Evolutionary conservation across 2,329 filamentous ascomycete genomes (phyloP).

Genomic region (Fusarium sambucinum): DNA sequence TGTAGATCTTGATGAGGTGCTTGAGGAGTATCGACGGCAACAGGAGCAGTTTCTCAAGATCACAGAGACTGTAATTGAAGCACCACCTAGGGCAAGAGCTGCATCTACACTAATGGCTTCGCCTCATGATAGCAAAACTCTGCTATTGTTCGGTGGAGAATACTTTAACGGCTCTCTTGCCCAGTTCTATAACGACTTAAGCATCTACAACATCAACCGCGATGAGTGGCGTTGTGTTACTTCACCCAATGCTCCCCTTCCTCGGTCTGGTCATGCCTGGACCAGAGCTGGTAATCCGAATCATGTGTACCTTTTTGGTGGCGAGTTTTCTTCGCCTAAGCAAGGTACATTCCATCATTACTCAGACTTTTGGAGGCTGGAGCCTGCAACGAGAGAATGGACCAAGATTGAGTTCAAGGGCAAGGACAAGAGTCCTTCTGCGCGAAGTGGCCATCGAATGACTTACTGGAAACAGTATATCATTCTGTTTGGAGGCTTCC

Average conservation of each 20-base stretch:
- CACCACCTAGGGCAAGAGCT: conserved; percentile 80
- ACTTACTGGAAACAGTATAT: conserved; percentile 98
- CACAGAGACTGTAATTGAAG: conserved; percentile 79
- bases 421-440: conserved; percentile 81
- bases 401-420: conserved; percentile 84
- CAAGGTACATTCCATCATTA: conserved; percentile 99
- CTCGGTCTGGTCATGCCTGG: conserved; percentile 94
- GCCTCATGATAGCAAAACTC: conserved; percentile 85
- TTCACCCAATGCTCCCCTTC: conserved; percentile 89
- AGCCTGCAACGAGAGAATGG: conserved; percentile 89
- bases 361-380: conserved; percentile 96
- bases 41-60: conserved; percentile 96
- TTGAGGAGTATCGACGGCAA: conserved; percentile 91
- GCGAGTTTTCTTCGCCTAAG: conserved; percentile 96
- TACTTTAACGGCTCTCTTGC: conserved; percentile 94
- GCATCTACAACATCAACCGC: conserved; percentile 80
- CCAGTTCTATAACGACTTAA: conserved; percentile 74
- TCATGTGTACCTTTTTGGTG: conserved; percentile 91
- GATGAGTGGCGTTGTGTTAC: conserved; percentile 94
- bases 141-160: conserved; percentile 94
- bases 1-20: conserved; percentile 90
- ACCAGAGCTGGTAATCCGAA: conserved; percentile 87
- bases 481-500: conserved; percentile 94
- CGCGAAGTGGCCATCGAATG: conserved; percentile 93
- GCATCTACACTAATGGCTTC: conserved; percentile 87